Evolutionary conservation across 352 stramenopile species (phyloP).

Genomic region (Elongisporangium senticosum): DNA sequence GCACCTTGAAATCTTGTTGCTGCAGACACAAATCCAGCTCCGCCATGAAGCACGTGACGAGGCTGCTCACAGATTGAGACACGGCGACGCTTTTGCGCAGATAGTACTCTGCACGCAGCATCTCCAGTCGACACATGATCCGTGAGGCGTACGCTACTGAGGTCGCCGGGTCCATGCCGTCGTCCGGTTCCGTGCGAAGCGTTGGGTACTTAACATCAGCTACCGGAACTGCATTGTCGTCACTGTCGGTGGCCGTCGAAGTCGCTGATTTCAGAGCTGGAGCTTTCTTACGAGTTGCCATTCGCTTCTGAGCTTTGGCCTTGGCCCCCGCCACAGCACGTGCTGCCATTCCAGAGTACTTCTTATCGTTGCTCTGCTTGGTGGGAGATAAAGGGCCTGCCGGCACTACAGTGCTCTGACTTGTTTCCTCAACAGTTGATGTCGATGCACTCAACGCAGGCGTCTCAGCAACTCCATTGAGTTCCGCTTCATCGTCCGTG

Average conservation of each 20-base stretch:
- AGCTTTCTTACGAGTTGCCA: constrained; percentile 34
- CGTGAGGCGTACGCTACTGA: constrained; percentile 58
- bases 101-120: constrained; percentile 76
- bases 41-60: constrained; percentile 76
- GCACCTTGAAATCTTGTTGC: constrained; percentile 43
- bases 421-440: not conserved
- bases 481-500: constrained; percentile 17
- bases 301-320: constrained; percentile 32
- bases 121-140: constrained; percentile 63
- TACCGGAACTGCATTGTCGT: constrained; percentile 20
- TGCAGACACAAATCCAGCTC: constrained; percentile 74
- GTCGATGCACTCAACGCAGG: not conserved
- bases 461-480: not conserved
- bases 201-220: constrained; percentile 55
- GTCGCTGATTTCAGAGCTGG: not conserved
- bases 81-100: constrained; percentile 78
- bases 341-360: constrained; percentile 52
- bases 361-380: constrained; percentile 27
- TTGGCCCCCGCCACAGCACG: constrained; percentile 54
- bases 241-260: constrained; percentile 14
- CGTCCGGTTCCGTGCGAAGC: constrained; percentile 59
- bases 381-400: not conserved
- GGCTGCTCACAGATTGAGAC: constrained; percentile 75
- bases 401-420: not conserved
- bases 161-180: constrained; percentile 40